These are phyloP conservation scores for Hirschfeldia incana DNA, from an alignment of 345 rosid species.

Conservation along the genomic window DNA sequence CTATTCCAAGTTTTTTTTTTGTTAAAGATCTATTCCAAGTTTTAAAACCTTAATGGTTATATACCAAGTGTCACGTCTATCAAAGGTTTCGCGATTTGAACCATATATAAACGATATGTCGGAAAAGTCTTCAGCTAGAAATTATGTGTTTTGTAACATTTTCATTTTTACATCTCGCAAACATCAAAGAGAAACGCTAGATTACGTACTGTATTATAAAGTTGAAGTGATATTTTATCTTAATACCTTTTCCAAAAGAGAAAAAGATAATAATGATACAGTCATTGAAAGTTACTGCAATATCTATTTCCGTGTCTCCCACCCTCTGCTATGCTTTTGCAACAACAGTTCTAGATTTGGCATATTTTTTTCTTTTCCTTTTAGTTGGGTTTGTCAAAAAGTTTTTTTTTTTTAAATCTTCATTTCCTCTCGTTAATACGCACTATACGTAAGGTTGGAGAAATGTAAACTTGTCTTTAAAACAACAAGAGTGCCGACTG, in stretches of 20 bases:
- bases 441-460: background rate
- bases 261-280: conserved; percentile 1
- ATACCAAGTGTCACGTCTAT: conserved; percentile 12
- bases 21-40: background rate
- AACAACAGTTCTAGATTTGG: conserved; percentile 13
- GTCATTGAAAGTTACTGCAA: conserved; percentile 17
- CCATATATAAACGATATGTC: background rate
- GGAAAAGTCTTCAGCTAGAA: background rate
- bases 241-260: background rate
- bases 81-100: background rate
- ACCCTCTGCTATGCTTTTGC: conserved; percentile 22
- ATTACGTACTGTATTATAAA: background rate
- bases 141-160: conserved; percentile 6
- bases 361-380: conserved; percentile 8
- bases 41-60: background rate
- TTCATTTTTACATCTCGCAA: conserved; percentile 1
- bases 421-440: background rate
- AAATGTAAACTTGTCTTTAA: background rate
- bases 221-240: conserved; percentile 17
- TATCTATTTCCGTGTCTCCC: conserved; percentile 24
- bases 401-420: background rate
- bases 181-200: background rate
- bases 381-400: background rate
- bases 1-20: background rate
- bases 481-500: background rate